phyloP scores from a whole-genome alignment of 106 monocot genomes.

The Dendrobium chrysotoxum region DNA sequence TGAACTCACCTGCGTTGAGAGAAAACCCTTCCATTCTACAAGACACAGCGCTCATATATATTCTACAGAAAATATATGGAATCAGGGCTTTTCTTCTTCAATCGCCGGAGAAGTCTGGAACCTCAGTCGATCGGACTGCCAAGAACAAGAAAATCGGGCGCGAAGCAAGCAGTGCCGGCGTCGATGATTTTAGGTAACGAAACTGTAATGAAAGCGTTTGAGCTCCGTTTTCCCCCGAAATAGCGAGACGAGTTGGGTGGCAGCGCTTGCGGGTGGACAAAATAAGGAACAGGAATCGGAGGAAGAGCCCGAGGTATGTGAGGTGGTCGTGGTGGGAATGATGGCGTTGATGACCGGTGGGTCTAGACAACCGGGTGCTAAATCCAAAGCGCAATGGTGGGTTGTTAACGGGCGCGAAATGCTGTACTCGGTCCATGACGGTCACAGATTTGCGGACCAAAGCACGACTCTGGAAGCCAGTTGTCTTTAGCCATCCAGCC shows the following conservation, averaged over 20 bases:
- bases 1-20: neutral
- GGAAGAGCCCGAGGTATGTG: neutral
- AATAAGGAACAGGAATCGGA: neutral
- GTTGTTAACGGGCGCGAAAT: too few species aligned
- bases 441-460: too few species aligned
- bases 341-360: too few species aligned
- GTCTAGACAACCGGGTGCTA: too few species aligned
- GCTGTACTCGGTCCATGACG: too few species aligned
- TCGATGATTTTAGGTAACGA: neutral
- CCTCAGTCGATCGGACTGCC: neutral
- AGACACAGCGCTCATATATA: neutral
- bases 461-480: too few species aligned
- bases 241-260: neutral
- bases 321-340: too few species aligned
- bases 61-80: neutral
- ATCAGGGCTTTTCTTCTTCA: neutral
- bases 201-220: neutral
- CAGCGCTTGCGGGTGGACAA: neutral
- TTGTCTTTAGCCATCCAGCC: too few species aligned
- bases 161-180: neutral
- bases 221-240: neutral
- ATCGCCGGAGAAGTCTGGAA: neutral
- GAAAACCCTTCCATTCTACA: neutral
- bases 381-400: too few species aligned
- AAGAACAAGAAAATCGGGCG: neutral